Evolutionary conservation across 805 yeast genomes (phyloP).

Genomic region (Candida endomychidarum): DNA sequence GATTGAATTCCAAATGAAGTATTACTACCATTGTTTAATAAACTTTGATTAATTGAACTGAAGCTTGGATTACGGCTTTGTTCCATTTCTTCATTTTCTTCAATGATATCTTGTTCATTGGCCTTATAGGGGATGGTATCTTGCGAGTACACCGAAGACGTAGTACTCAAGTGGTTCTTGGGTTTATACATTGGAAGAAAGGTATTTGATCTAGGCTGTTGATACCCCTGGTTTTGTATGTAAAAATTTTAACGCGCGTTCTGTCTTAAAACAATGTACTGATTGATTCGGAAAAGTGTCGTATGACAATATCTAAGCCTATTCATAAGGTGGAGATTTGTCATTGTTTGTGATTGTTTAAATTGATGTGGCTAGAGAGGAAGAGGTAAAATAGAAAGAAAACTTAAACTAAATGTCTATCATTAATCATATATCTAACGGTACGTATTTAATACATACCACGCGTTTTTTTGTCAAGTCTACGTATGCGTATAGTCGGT

Average conservation of each 20-base stretch:
- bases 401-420: neutral
- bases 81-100: constrained; percentile 12
- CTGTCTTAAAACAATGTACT: neutral
- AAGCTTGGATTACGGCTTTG: constrained; percentile 27
- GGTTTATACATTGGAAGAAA: neutral
- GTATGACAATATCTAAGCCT: too few relatives aligned
- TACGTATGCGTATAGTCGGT: too few relatives aligned
- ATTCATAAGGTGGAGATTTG: too few relatives aligned
- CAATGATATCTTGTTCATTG: constrained; percentile 3
- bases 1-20: constrained; percentile 9
- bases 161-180: constrained; percentile 27
- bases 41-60: constrained; percentile 33
- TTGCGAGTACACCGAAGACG: constrained; percentile 37
- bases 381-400: neutral
- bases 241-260: constrained; percentile 1
- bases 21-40: constrained; percentile 23
- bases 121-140: constrained; percentile 12
- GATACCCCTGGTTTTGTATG: constrained; percentile 1
- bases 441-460: too few relatives aligned
- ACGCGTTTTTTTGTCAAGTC: too few relatives aligned
- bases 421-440: constrained; percentile 7
- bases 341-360: too few relatives aligned
- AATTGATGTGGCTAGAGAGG: too few relatives aligned
- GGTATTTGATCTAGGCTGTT: neutral
- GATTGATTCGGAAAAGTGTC: neutral